Base-by-base conservation (phyloP, 768 basidiomycete species). In the Auriscalpium microsporum region DNA sequence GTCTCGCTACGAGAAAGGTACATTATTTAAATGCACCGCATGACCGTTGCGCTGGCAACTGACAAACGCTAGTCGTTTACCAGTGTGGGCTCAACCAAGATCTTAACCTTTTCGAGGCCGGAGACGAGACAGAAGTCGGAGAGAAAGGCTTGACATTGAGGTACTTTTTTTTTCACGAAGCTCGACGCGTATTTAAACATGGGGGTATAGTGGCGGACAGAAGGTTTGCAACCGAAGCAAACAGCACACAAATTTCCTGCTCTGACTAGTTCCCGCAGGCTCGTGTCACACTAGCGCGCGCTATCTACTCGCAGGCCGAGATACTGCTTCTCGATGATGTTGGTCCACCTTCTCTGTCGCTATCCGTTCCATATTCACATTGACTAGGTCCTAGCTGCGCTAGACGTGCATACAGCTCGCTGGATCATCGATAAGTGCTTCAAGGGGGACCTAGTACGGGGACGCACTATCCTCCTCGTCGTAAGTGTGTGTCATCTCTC, bases 311-410 rank as follows among this genome's bases (percentile, higher is more conserved):
- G 2, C 68, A 68, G n/a, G 82, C 87, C 0, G 66, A 80, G 23
- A 80, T 83, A n/a, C 63, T 92, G 7, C 68, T 92, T 10, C 69
- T 90, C 44, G 89, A 92, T 62, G 88, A 90, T 62, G 80, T 88
- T n/a, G 45, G 28, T 28, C 28, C 28, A 28, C 28, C 7, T 28
- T 28, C 28, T 28, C 28, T 28, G 28, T 28, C 4, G 28, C 28
- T 2, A 7, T 28, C 28, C 4, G 28, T 4, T 28, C 28, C 5
- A n/a, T 5, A 42, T 8, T 42, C 17, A 42, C 40, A 42, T 42
- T 42, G 6, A 0, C 8, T 42, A 69, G 68, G 62, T 78, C 42
- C 70, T 80, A 16, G 76, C 76, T 9, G 78, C 78, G 3, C 67
- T 81, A 4, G 80, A 81, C 50, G 76, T 78, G 10, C 75, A 81